phyloP scores from a whole-genome alignment of 495 filamentous ascomycete species.

The Penicillium ucsense region DNA sequence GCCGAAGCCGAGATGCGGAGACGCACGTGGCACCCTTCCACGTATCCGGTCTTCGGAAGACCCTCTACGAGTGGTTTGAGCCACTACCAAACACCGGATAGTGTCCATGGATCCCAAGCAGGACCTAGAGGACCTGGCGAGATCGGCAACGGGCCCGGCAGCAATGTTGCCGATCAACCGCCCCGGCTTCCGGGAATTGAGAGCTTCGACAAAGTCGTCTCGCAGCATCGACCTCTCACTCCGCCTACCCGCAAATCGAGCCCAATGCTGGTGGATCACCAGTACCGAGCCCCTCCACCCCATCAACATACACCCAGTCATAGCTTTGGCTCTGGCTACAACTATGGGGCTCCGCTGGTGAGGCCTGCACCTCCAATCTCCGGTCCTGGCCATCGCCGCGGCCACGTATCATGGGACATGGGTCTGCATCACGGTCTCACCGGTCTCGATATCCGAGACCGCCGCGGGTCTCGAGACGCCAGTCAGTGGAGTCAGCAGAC shows the following conservation, averaged over 20 bases:
- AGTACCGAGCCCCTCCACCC: conserved; percentile 25
- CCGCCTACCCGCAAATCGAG: conserved; percentile 55
- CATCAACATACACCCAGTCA: conserved; percentile 13
- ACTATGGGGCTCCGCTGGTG: conserved; percentile 35
- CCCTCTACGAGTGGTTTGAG: conserved; percentile 51
- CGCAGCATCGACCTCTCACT: conserved; percentile 46
- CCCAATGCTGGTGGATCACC: conserved; percentile 59
- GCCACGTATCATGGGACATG: conserved; percentile 64
- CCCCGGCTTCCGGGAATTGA: conserved; percentile 79
- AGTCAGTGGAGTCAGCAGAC: conserved; percentile 43
- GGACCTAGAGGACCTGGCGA: too few species aligned
- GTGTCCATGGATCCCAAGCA: conserved; percentile 36
- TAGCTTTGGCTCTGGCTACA: conserved; percentile 31
- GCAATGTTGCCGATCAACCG: conserved; percentile 37
- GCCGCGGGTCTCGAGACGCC: conserved; percentile 44
- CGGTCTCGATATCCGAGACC: conserved; percentile 57
- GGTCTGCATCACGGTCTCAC: conserved; percentile 64
- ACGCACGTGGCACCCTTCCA: conserved; percentile 85
- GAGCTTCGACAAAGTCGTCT: conserved; percentile 65
- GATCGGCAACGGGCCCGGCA: conserved; percentile 5
- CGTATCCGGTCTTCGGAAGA: conserved; percentile 48
- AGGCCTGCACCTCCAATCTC: conserved; percentile 41
- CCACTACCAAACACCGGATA: conserved; percentile 52
- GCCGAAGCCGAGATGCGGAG: conserved; percentile 70
- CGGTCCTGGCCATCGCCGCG: conserved; percentile 49